Percentiles rank a stretch among this genome's conserved stretches.
These are phyloP conservation scores for Cicer bijugum DNA, from an alignment of 306 rosid genomes.

Conservation along the genomic window DNA sequence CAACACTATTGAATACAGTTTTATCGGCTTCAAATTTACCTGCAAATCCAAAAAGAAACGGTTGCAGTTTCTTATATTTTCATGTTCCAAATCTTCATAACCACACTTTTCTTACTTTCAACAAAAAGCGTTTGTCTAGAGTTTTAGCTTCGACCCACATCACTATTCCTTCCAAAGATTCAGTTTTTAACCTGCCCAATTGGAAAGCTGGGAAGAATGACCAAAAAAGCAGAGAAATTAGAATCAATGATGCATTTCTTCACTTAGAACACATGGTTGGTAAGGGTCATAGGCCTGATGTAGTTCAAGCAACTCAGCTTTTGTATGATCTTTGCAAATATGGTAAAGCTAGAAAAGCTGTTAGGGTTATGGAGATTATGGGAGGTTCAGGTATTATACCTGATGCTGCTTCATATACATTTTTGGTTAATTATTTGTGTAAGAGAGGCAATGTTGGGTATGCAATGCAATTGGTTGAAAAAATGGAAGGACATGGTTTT, in stretches of 20 bases:
- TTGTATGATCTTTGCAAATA: constrained; percentile 82
- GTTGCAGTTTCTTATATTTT: constrained; percentile 54
- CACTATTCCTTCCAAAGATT: constrained; percentile 65
- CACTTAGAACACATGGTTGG: constrained; percentile 65
- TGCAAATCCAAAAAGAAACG: constrained; percentile 52
- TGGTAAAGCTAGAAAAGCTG: constrained; percentile 66
- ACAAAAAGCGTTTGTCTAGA: constrained; percentile 65
- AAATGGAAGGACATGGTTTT: constrained; percentile 74
- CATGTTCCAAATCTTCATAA: constrained; percentile 50
- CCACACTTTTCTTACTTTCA: constrained; percentile 48
- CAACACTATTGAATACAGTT: constrained; percentile 60
- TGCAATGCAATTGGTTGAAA: constrained; percentile 92
- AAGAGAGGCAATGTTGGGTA: constrained; percentile 79
- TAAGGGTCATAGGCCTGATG: constrained; percentile 82
- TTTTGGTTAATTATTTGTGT: constrained; percentile 75
- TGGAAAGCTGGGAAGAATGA: constrained; percentile 71
- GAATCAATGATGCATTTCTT: constrained; percentile 69
- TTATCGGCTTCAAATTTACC: constrained; percentile 54
- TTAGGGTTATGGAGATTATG: constrained; percentile 82
- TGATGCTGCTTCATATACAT: constrained; percentile 69
- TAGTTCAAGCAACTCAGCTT: constrained; percentile 74
- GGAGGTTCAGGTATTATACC: constrained; percentile 73
- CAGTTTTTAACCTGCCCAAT: constrained; percentile 66
- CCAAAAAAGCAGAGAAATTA: constrained; percentile 56
- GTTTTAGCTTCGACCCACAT: constrained; percentile 67